phyloP scores from a whole-genome alignment of 805 yeast genomes.

The Metschnikowia arizonensis region DNA sequence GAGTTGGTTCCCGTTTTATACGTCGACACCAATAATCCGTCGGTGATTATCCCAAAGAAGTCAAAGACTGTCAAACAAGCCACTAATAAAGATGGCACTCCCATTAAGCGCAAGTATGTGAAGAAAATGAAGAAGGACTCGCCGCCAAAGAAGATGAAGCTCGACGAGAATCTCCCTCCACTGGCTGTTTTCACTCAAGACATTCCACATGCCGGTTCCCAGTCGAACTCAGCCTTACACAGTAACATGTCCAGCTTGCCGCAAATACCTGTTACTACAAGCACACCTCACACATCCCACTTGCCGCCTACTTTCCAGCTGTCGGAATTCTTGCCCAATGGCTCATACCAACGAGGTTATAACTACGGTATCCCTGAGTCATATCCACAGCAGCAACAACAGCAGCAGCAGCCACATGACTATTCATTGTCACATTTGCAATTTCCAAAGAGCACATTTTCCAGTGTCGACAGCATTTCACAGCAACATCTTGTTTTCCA shows the following conservation, averaged over 20 bases:
- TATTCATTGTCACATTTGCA: neutral
- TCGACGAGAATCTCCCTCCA: constrained; percentile 20
- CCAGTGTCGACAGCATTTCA: constrained; percentile 10
- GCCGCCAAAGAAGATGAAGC: constrained; percentile 41
- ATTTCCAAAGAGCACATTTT: constrained; percentile 1
- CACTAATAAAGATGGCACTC: constrained; percentile 36
- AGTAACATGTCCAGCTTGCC: constrained; percentile 7
- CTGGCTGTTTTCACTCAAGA: constrained; percentile 21
- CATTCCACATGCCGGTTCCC: constrained; percentile 11
- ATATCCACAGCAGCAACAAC: neutral
- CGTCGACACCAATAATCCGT: constrained; percentile 35
- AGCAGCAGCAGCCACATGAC: neutral
- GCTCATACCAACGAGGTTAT: constrained; percentile 3
- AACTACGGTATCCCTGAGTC: neutral
- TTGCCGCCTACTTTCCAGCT: constrained; percentile 24
- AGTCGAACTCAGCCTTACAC: neutral
- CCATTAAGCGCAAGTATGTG: constrained; percentile 39
- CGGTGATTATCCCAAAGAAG: constrained; percentile 33
- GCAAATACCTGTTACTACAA: constrained; percentile 6
- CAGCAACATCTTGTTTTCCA: constrained; percentile 16
- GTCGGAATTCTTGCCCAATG: constrained; percentile 19
- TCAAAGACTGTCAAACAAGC: constrained; percentile 23
- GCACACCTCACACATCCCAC: constrained; percentile 8
- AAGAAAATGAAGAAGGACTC: constrained; percentile 53
- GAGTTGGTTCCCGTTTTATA: constrained; percentile 41